Conservation (phyloP, 2,329 filamentous ascomycete genomes). For the Periglandula ipomoeae region DNA sequence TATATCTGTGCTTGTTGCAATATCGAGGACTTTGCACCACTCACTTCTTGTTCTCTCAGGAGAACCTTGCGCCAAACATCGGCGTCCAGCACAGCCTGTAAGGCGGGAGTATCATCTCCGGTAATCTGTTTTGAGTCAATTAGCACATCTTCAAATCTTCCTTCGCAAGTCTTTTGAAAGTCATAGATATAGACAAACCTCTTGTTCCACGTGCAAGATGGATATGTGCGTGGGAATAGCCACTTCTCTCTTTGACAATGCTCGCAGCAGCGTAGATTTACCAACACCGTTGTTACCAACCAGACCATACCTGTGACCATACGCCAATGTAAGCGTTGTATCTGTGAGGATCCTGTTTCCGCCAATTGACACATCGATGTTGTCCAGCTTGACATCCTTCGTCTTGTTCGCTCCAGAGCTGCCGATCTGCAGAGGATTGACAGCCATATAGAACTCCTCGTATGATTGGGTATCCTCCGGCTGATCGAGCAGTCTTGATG, state of each 20-base stretch:
- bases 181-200: conserved; percentile 45
- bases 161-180: not conserved
- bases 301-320: conserved; percentile 89
- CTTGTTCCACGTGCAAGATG: conserved; percentile 97
- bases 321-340: conserved; percentile 81
- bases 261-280: conserved; percentile 89
- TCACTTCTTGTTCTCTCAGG: conserved; percentile 74
- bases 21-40: conserved; percentile 26
- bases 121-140: conserved; percentile 54
- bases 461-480: conserved; percentile 81
- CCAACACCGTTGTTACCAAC: conserved; percentile 99
- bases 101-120: conserved; percentile 87
- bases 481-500: conserved; percentile 78
- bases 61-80: conserved; percentile 98
- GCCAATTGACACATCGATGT: conserved; percentile 87
- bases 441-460: conserved; percentile 99
- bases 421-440: conserved; percentile 90
- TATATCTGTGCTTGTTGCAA: too few relatives aligned
- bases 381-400: conserved; percentile 98
- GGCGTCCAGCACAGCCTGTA: conserved; percentile 93
- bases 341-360: conserved; percentile 84
- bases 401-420: conserved; percentile 68
- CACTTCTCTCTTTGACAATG: conserved; percentile 85
- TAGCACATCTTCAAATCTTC: conserved; percentile 1
- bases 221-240: conserved; percentile 95